Percentiles rank a stretch among this genome's conserved stretches.
phyloP scores from a whole-genome alignment of 106 monocot species.

The Phalaenopsis equestris region DNA sequence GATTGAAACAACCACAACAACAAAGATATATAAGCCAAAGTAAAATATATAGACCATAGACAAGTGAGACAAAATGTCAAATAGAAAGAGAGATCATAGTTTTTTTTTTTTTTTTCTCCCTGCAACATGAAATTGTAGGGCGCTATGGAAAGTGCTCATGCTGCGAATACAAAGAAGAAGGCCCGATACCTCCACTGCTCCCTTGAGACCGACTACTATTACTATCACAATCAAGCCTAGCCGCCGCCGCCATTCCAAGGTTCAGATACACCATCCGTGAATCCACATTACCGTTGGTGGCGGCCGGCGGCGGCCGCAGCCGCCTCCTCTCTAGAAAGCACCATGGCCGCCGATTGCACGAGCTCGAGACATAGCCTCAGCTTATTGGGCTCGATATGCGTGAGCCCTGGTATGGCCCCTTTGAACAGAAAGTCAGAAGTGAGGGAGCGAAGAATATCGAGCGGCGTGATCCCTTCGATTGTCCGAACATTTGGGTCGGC shows the following conservation, averaged over 20 bases:
- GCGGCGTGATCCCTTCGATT: slow-evolving; percentile 78
- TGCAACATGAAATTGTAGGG: background rate
- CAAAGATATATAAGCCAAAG: background rate
- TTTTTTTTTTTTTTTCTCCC: no score
- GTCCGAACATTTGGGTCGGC: slow-evolving; percentile 92
- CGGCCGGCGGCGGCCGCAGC: slow-evolving; percentile 41
- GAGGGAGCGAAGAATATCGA: slow-evolving; percentile 85
- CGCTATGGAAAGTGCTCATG: slow-evolving; percentile 12
- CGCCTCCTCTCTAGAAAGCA: slow-evolving; percentile 76
- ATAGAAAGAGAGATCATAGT: background rate
- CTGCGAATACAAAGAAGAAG: slow-evolving; percentile 16
- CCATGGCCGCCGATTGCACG: slow-evolving; percentile 87
- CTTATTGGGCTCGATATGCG: slow-evolving; percentile 98
- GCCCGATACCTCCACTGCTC: background rate
- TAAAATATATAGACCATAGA: background rate
- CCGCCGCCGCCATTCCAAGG: slow-evolving; percentile 65
- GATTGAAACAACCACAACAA: no score
- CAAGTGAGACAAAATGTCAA: slow-evolving; percentile 1
- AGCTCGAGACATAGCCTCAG: slow-evolving; percentile 94
- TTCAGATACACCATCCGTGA: slow-evolving; percentile 86
- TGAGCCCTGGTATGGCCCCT: slow-evolving; percentile 76
- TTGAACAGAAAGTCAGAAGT: slow-evolving; percentile 99
- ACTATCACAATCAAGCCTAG: slow-evolving; percentile 41
- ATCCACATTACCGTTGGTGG: slow-evolving; percentile 60
- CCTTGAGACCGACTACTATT: slow-evolving; percentile 8